A percentile compares a stretch with the other conserved stretches of the same genome.
These are phyloP conservation scores for Tephrocybe rancida DNA, from an alignment of 768 basidiomycete species.

Conservation along the genomic window DNA sequence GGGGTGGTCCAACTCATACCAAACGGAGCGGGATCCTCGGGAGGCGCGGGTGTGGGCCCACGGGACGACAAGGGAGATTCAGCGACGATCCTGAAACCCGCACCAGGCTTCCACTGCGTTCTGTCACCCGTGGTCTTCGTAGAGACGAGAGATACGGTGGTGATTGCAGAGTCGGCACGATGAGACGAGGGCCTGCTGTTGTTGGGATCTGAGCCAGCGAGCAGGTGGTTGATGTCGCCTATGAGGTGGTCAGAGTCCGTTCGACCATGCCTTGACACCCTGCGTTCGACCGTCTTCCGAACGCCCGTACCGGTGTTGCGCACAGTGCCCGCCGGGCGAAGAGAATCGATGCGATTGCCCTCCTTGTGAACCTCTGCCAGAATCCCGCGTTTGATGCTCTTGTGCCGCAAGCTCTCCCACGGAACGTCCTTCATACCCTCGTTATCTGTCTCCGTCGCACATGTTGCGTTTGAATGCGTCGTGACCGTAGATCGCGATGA, in stretches of 20 bases:
- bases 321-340: conserved; percentile 25
- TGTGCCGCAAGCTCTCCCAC: conserved; percentile 49
- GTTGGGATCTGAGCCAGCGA: neutral
- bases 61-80: conserved; percentile 30
- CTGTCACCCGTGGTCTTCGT: conserved; percentile 19
- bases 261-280: conserved; percentile 21
- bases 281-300: conserved; percentile 8
- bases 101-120: conserved; percentile 28
- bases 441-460: conserved; percentile 23
- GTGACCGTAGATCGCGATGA: conserved; percentile 18
- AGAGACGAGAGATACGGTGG: conserved; percentile 18
- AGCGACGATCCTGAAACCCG: conserved; percentile 45
- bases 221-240: conserved; percentile 11
- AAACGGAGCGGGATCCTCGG: conserved; percentile 16
- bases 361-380: conserved; percentile 43
- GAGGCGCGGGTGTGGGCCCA: conserved; percentile 9
- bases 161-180: conserved; percentile 12
- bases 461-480: conserved; percentile 9
- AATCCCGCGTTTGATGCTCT: conserved; percentile 54
- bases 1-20: conserved; percentile 17
- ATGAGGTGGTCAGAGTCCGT: conserved; percentile 29
- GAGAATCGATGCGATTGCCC: conserved; percentile 32
- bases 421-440: conserved; percentile 26
- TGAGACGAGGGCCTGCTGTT: conserved; percentile 3
- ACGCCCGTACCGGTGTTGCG: conserved; percentile 2